phyloP scores from a whole-genome alignment of 306 rosid genomes.

The Luffa aegyptiaca region DNA sequence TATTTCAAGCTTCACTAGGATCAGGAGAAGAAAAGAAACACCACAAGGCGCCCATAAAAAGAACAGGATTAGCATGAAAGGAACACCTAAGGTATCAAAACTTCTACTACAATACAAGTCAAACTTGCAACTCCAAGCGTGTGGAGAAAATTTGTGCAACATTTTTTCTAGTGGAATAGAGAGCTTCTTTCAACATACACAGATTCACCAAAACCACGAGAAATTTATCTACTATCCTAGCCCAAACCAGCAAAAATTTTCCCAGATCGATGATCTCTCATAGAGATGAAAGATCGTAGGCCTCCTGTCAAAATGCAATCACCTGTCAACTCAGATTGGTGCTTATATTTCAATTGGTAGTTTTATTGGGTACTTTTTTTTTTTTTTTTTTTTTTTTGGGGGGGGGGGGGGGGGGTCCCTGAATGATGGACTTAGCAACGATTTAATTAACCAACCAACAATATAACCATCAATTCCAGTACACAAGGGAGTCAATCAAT shows the following conservation, averaged over 20 bases:
- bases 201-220: neutral
- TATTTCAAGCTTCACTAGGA: neutral
- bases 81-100: neutral
- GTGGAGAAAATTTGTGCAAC: neutral
- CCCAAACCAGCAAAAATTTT: neutral
- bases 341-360: neutral
- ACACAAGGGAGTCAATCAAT: neutral
- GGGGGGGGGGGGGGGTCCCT: neutral
- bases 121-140: neutral
- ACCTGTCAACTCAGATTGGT: neutral
- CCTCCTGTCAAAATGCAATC: constrained; percentile 1
- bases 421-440: neutral
- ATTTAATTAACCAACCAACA: neutral
- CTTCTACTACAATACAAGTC: neutral
- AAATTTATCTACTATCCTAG: neutral
- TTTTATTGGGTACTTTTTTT: neutral
- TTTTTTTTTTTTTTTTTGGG: too few relatives aligned
- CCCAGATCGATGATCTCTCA: neutral
- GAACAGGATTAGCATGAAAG: neutral
- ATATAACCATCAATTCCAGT: neutral
- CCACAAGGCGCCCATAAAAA: neutral
- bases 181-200: neutral
- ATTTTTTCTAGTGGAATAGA: neutral
- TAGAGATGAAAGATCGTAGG: neutral
- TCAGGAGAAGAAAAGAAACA: neutral